phyloP scores from a whole-genome alignment of 2,329 filamentous ascomycete genomes.

The Xylaria sp. region DNA sequence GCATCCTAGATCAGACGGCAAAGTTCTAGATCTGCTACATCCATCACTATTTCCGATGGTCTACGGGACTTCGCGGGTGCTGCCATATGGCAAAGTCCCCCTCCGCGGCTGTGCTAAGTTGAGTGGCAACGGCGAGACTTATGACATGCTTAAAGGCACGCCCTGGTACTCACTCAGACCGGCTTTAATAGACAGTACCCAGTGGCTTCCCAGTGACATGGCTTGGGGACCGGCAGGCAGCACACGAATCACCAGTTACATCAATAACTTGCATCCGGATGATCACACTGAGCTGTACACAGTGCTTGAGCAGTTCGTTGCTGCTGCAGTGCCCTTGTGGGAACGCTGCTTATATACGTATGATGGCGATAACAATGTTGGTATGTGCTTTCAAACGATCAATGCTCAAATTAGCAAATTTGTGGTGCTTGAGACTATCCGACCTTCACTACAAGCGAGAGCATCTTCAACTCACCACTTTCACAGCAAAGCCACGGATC shows the following conservation, averaged over 20 bases:
- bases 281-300: conserved; percentile 54
- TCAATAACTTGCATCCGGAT: conserved; percentile 64
- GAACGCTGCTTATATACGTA: conserved; percentile 46
- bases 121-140: conserved; percentile 47
- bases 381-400: conserved; percentile 11
- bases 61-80: conserved; percentile 60
- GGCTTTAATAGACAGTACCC: conserved; percentile 49
- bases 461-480: background rate
- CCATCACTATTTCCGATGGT: conserved; percentile 72
- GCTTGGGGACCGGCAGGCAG: conserved; percentile 52
- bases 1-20: conserved; percentile 67
- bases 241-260: conserved; percentile 60
- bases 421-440: too few relatives aligned
- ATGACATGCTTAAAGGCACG: conserved; percentile 24
- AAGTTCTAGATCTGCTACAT: conserved; percentile 71
- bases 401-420: too few relatives aligned
- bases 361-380: background rate
- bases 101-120: conserved; percentile 48
- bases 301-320: conserved; percentile 56
- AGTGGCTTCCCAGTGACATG: conserved; percentile 64
- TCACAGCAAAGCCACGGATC: conserved; percentile 35
- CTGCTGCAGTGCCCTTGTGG: conserved; percentile 58
- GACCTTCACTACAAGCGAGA: background rate
- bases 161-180: background rate
- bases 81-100: conserved; percentile 52